Evolutionary conservation across 1,284 basidiomycete species (phyloP).

Genomic region (Violaceomyces palustris): DNA sequence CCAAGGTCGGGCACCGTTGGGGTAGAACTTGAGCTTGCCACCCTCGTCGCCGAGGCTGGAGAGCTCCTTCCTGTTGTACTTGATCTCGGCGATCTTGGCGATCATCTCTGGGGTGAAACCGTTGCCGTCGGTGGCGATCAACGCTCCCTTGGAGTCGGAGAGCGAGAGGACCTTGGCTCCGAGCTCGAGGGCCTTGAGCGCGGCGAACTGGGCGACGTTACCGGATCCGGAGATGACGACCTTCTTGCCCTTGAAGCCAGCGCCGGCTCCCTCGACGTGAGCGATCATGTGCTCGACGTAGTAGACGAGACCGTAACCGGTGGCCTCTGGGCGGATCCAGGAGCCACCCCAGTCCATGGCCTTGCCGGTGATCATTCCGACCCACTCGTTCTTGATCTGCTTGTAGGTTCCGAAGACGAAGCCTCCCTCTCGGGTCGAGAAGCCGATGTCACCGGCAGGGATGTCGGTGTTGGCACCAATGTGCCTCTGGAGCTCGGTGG

Average conservation of each 20-base stretch:
- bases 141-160: conserved; percentile 70
- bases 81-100: conserved; percentile 57
- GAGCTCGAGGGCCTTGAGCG: conserved; percentile 73
- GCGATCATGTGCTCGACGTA: conserved; percentile 66
- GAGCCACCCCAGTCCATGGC: conserved; percentile 64
- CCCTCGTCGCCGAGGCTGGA: conserved; percentile 18
- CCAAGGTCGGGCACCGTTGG: conserved; percentile 64
- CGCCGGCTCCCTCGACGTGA: conserved; percentile 49
- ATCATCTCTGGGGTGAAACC: conserved; percentile 56
- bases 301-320: conserved; percentile 71
- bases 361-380: conserved; percentile 73
- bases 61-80: conserved; percentile 63
- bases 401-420: conserved; percentile 59
- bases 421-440: conserved; percentile 56
- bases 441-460: conserved; percentile 71
- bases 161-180: conserved; percentile 71
- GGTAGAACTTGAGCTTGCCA: conserved; percentile 28
- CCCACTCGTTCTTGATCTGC: conserved; percentile 69
- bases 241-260: conserved; percentile 58
- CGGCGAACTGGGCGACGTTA: conserved; percentile 72
- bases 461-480: conserved; percentile 65
- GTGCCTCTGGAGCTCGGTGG: conserved; percentile 34
- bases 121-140: conserved; percentile 58
- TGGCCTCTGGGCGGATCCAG: conserved; percentile 47
- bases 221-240: conserved; percentile 68